Conservation (phyloP, 306 rosid species). For the Cicer chorassanicum region DNA sequence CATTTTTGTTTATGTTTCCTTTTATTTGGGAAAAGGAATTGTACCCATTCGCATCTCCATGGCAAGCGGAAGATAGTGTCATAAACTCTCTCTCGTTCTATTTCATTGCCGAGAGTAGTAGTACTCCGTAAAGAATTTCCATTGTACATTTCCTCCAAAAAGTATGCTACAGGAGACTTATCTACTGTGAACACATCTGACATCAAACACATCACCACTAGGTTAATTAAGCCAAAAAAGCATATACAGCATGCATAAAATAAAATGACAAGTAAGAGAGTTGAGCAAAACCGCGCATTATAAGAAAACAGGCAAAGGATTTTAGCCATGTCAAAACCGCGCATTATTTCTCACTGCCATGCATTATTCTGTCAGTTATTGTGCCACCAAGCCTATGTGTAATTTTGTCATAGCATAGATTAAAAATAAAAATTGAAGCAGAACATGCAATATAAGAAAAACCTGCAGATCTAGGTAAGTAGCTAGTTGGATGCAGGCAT, state of each 20-base stretch:
- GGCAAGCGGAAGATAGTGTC: conserved; percentile 97
- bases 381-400: conserved; percentile 21
- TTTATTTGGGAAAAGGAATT: conserved; percentile 40
- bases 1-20: not conserved
- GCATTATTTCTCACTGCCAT: conserved; percentile 24
- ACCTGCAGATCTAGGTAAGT: conserved; percentile 12
- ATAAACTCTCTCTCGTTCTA: conserved; percentile 92
- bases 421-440: conserved; percentile 14
- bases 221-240: conserved; percentile 24
- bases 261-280: conserved; percentile 33
- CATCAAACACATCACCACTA: conserved; percentile 39
- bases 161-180: conserved; percentile 72
- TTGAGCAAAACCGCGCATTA: conserved; percentile 18
- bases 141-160: conserved; percentile 81
- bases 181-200: conserved; percentile 69
- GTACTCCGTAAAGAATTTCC: conserved; percentile 91
- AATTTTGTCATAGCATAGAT: conserved; percentile 6
- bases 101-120: conserved; percentile 83
- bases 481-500: conserved; percentile 24
- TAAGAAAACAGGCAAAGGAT: conserved; percentile 25
- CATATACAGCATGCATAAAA: conserved; percentile 1
- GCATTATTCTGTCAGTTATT: conserved; percentile 12
- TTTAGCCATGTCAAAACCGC: conserved; percentile 18
- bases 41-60: conserved; percentile 99
- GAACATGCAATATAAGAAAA: conserved; percentile 27